These are phyloP conservation scores for Yamadazyma dendronema DNA, from an alignment of 1,139 yeast species.

Conservation along the genomic window DNA sequence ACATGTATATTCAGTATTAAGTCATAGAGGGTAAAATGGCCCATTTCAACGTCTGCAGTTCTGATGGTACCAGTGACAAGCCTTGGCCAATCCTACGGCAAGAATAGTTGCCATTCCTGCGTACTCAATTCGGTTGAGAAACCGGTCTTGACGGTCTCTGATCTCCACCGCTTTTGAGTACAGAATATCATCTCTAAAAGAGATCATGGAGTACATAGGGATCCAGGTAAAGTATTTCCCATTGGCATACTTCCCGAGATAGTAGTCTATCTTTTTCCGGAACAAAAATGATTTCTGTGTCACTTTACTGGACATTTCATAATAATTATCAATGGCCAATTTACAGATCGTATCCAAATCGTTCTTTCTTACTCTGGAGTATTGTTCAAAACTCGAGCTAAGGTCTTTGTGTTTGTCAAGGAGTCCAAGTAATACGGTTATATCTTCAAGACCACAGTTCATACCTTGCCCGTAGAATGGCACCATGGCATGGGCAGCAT, in stretches of 20 bases:
- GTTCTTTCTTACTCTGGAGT: constrained; percentile 54
- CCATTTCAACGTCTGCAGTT: no score
- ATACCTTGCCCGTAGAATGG: constrained; percentile 97
- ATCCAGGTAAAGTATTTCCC: constrained; percentile 62
- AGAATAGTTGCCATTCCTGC: constrained; percentile 12
- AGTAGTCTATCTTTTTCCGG: constrained; percentile 66
- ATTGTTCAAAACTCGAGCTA: constrained; percentile 51
- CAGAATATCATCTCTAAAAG: constrained; percentile 79
- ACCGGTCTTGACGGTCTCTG: constrained; percentile 48
- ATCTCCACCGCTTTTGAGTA: constrained; percentile 69
- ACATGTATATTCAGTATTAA: no score
- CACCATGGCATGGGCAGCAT: constrained; percentile 96
- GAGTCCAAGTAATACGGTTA: constrained; percentile 59
- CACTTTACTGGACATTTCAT: constrained; percentile 86
- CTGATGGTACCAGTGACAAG: background rate
- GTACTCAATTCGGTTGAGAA: constrained; percentile 31
- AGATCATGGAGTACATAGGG: constrained; percentile 89
- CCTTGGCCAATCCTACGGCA: constrained; percentile 6
- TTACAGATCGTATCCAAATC: constrained; percentile 76
- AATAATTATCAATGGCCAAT: constrained; percentile 76
- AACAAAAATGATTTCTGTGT: constrained; percentile 60
- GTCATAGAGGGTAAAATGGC: no score
- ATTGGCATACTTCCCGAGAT: constrained; percentile 50
- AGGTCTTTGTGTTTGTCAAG: constrained; percentile 47
- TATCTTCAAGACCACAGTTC: constrained; percentile 96